Evolutionary conservation across 2,329 filamentous ascomycete genomes (phyloP), one percentile per base, ranked within the genome.

Genomic region (Ceratocystis destructans): DNA sequence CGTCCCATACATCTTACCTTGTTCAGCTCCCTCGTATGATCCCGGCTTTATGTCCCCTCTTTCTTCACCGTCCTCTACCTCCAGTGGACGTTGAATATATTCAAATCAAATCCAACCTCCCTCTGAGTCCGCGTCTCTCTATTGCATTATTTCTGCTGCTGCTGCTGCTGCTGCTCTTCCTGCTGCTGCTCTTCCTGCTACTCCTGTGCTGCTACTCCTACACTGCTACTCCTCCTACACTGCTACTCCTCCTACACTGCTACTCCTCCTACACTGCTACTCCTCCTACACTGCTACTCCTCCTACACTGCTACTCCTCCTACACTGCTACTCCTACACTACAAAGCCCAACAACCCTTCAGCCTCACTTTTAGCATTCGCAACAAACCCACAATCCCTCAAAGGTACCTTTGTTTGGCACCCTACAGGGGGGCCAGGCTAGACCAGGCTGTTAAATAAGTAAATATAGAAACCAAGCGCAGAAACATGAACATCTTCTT

Each of bases 331-430:
- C 28, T 3, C 28, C 28, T 28, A 5, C 28, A 5, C 28, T 33
- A 8, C 33, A 37, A 37, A 41, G 10, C 37, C 37, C 46, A 20
- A 8, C 46, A 50, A 17, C 46, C 46, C n/a, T 50, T 22, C 46
- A 50, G 46, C 46, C 22, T 50, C 46, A 7, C 46, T 50, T 50
- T 5, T 12, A 22, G n/a, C n/a, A 22, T n/a, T 12, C 10, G 37
- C 37, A 41, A 41, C 37, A 41, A 41, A 41, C 37, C 37, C 10
- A 41, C 37, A 41, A 41, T 41, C 37, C 33, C 37, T 20, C 20
- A 33, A 57, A 57, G 53, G 53, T 57, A 57, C 53, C 53, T 57
- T 57, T 57, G 53, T 31, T 22, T 31, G 22, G 31, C 22, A 57
- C 53, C 6, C 53, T 28, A 57, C 25, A 57, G 28, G 53, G 53